Conservation (phyloP, 2,329 filamentous ascomycete species). For the Aurifilum marmelostoma region DNA sequence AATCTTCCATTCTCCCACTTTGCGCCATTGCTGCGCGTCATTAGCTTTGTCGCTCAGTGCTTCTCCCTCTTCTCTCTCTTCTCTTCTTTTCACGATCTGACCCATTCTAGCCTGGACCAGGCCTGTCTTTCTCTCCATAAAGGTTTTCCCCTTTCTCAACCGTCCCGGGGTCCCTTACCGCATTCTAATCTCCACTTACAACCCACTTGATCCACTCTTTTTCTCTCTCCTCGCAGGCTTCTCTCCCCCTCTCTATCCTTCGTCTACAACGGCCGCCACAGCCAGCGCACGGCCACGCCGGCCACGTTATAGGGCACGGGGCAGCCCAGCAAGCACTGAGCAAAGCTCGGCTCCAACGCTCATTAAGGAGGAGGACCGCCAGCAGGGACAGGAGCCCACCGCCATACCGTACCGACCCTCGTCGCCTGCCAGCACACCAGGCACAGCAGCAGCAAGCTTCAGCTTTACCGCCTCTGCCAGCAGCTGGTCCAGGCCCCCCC, state of each 20-base stretch:
- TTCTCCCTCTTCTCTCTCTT: too few species aligned
- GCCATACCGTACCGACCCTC: not conserved
- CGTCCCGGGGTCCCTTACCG: constrained; percentile 22
- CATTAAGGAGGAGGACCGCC: constrained; percentile 9
- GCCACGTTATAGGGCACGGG: constrained; percentile 3
- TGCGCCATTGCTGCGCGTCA: constrained; percentile 26
- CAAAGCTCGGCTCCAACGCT: constrained; percentile 1
- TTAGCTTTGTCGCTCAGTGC: not conserved
- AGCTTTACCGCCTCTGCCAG: constrained; percentile 22
- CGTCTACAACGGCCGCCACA: not conserved
- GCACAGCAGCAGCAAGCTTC: constrained; percentile 4
- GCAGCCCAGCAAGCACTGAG: not conserved
- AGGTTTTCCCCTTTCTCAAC: constrained; percentile 21
- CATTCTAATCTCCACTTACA: constrained; percentile 25
- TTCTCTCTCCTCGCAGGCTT: constrained; percentile 8
- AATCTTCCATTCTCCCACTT: constrained; percentile 7
- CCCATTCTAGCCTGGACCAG: not conserved
- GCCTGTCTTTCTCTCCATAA: not conserved
- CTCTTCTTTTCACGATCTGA: not conserved
- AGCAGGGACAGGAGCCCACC: not conserved
- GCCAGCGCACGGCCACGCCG: constrained; percentile 12
- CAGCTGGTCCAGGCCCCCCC: constrained; percentile 1
- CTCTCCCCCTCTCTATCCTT: not conserved
- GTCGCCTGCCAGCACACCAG: not conserved
- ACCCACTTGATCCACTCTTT: constrained; percentile 22